These are phyloP conservation scores for Flaveria bidentis DNA, from an alignment of 129 eudicot genomes.

Conservation along the genomic window DNA sequence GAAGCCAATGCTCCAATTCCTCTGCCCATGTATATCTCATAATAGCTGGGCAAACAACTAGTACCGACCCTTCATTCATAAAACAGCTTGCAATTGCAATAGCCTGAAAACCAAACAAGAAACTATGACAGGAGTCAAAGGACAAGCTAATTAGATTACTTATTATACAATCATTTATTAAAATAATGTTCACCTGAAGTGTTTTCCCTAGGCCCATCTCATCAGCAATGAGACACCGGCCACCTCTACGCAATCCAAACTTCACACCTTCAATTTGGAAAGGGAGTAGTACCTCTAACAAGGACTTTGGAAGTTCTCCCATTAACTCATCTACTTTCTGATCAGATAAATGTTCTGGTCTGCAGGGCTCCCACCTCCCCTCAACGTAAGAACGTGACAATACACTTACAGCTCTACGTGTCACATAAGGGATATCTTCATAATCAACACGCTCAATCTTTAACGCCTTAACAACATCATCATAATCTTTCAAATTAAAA, in stretches of 20 bases:
- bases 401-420: slow-evolving; percentile 67
- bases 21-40: slow-evolving; percentile 93
- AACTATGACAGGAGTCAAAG: slow-evolving; percentile 1
- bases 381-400: slow-evolving; percentile 58
- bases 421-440: slow-evolving; percentile 86
- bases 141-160: slow-evolving; percentile 3
- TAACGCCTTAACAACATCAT: slow-evolving; percentile 63
- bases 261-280: slow-evolving; percentile 88
- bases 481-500: slow-evolving; percentile 67
- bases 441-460: slow-evolving; percentile 51
- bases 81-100: slow-evolving; percentile 93
- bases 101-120: slow-evolving; percentile 53
- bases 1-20: slow-evolving; percentile 98
- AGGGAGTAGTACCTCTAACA: slow-evolving; percentile 64
- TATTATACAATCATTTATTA: background rate
- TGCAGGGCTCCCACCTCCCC: slow-evolving; percentile 87
- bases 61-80: slow-evolving; percentile 74
- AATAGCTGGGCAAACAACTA: slow-evolving; percentile 96
- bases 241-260: slow-evolving; percentile 90
- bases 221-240: slow-evolving; percentile 97
- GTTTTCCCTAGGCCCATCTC: slow-evolving; percentile 99
- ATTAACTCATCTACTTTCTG: slow-evolving; percentile 74
- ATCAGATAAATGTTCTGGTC: slow-evolving; percentile 83
- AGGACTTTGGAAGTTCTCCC: slow-evolving; percentile 54
- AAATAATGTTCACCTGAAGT: slow-evolving; percentile 60